Conservation (phyloP, 1,284 basidiomycete species). For the Ganoderma resinaceum region DNA sequence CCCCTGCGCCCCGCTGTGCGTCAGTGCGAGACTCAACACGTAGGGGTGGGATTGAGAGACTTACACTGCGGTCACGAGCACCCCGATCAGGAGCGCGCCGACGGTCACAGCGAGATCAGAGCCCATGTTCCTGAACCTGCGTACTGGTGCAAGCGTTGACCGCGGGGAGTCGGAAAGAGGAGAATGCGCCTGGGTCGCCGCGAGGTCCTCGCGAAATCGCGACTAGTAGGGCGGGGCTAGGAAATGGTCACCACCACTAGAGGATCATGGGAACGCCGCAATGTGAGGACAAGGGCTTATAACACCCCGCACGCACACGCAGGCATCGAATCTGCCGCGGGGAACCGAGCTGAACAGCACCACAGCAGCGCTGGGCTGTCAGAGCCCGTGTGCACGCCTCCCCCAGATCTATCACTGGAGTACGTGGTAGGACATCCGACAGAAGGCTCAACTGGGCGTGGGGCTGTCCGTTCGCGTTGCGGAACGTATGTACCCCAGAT, state of each 20-base stretch:
- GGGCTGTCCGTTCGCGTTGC: no score
- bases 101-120: conserved; percentile 14
- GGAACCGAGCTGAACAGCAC: background rate
- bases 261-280: background rate
- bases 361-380: background rate
- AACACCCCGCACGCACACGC: background rate
- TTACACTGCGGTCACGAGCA: conserved; percentile 26
- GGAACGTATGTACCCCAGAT: no score
- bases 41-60: background rate
- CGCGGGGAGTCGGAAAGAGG: background rate
- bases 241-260: background rate
- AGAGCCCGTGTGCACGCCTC: background rate
- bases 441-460: background rate
- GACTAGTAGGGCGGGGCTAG: background rate
- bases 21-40: background rate
- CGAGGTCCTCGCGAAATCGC: background rate
- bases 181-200: background rate
- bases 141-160: background rate
- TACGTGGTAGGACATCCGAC: background rate
- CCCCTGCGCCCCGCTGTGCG: conserved; percentile 6
- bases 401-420: background rate
- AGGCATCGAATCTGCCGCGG: background rate
- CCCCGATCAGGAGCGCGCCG: conserved; percentile 26
- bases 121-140: background rate
- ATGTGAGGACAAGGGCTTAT: background rate